Conservation (phyloP, 257 asterid genomes). For the Primulina huaijiensis region DNA sequence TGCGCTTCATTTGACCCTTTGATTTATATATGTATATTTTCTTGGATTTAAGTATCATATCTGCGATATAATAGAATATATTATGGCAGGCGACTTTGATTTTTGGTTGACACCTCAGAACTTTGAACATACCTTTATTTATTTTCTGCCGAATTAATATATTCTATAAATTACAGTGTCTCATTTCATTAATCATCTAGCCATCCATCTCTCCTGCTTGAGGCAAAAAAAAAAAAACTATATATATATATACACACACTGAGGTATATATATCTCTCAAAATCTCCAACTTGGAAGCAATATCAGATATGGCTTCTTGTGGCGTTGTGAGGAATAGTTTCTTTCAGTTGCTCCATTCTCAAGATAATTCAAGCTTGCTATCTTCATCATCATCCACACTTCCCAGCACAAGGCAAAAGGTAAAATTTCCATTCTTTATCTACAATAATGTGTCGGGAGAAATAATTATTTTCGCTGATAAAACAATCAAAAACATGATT, state of each 20-base stretch:
- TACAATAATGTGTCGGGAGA: neutral
- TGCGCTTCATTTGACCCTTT: neutral
- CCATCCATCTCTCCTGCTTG: neutral
- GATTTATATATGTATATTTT: no score
- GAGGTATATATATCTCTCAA: no score
- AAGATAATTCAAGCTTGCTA: constrained; percentile 26
- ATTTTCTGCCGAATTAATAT: no score
- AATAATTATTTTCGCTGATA: no score
- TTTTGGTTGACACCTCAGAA: neutral
- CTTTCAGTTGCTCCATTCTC: constrained; percentile 29
- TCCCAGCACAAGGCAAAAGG: constrained; percentile 33
- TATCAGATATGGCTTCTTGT: constrained; percentile 30
- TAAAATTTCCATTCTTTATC: neutral
- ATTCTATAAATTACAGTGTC: neutral
- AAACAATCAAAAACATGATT: no score
- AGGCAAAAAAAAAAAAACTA: no score
- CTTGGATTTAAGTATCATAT: no score
- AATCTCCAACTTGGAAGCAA: neutral
- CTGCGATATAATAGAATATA: no score
- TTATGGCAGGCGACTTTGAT: neutral
- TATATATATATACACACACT: no score
- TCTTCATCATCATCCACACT: constrained; percentile 26
- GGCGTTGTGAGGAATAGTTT: constrained; percentile 32
- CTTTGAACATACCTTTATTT: neutral
- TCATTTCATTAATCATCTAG: neutral